Conservation (phyloP, 768 basidiomycete genomes). For the Russula virescens region DNA sequence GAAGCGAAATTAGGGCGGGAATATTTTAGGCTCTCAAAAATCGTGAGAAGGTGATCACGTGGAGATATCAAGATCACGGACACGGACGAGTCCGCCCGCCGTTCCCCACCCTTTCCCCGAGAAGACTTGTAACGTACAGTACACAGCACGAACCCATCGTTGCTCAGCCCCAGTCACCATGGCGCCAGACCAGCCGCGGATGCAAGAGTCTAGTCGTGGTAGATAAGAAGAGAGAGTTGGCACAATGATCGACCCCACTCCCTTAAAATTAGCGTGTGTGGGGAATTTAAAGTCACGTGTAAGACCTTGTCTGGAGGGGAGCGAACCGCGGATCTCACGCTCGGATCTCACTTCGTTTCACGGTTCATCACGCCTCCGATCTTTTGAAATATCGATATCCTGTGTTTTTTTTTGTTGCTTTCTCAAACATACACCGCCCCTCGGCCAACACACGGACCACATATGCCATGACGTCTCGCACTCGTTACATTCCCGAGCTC, state of each 20-base stretch:
- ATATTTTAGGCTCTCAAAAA: too few relatives aligned
- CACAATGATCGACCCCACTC: too few relatives aligned
- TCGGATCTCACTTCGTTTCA: background rate
- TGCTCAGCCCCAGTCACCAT: conserved; percentile 2
- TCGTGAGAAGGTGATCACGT: conserved; percentile 5
- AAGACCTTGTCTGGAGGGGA: too few relatives aligned
- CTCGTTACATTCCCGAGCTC: conserved; percentile 54
- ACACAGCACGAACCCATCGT: background rate
- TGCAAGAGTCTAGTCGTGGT: background rate
- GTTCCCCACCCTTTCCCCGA: too few relatives aligned
- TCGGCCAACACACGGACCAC: background rate
- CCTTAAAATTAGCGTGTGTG: too few relatives aligned
- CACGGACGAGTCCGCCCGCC: too few relatives aligned
- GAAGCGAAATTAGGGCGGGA: too few relatives aligned
- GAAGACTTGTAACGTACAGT: too few relatives aligned
- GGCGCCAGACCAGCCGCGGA: background rate
- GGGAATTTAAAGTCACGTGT: background rate
- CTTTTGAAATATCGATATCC: too few relatives aligned
- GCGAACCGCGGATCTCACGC: background rate
- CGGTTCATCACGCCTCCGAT: too few relatives aligned
- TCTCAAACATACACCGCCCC: background rate
- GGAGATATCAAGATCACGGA: background rate
- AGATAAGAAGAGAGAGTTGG: too few relatives aligned
- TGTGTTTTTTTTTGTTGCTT: too few relatives aligned
- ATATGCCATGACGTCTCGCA: conserved; percentile 21